phyloP scores from a whole-genome alignment of 257 asterid genomes.

The Cynanchum wilfordii region DNA sequence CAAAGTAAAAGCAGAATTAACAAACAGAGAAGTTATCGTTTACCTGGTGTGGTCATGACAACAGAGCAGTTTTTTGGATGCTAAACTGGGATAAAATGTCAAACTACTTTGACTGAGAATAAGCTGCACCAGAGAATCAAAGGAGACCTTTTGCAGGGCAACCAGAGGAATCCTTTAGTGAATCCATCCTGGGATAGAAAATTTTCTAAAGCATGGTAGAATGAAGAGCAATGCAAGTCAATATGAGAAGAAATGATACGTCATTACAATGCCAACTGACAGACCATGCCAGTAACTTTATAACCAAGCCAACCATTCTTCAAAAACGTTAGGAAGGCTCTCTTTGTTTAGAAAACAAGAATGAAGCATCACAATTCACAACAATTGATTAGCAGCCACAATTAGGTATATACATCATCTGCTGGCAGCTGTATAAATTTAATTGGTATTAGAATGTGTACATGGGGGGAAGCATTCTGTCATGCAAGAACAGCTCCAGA shows the following conservation, averaged over 20 bases:
- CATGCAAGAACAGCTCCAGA: slow-evolving; percentile 43
- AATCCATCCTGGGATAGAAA: neutral
- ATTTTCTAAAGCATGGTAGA: too few species aligned
- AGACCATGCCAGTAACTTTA: neutral
- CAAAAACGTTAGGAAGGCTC: slow-evolving; percentile 29
- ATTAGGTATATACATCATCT: slow-evolving; percentile 17
- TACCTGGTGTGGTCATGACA: neutral
- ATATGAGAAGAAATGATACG: neutral
- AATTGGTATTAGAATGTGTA: slow-evolving; percentile 14
- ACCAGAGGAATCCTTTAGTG: neutral
- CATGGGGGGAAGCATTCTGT: slow-evolving; percentile 22
- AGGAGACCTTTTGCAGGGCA: neutral
- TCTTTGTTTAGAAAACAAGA: slow-evolving; percentile 12
- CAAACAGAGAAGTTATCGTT: neutral
- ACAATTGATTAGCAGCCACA: slow-evolving; percentile 19
- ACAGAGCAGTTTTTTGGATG: too few species aligned
- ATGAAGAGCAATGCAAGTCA: neutral
- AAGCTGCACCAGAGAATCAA: neutral
- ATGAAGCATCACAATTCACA: slow-evolving; percentile 18
- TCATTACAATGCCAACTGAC: neutral
- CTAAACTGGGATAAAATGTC: too few species aligned
- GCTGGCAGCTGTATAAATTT: neutral
- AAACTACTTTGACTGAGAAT: too few species aligned
- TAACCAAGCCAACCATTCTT: slow-evolving; percentile 27
- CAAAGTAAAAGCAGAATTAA: neutral